Percentiles rank a stretch among this genome's conserved stretches.
These are phyloP conservation scores for Maudiozyma pseudohumilis DNA, from an alignment of 805 yeast genomes.

Conservation along the genomic window DNA sequence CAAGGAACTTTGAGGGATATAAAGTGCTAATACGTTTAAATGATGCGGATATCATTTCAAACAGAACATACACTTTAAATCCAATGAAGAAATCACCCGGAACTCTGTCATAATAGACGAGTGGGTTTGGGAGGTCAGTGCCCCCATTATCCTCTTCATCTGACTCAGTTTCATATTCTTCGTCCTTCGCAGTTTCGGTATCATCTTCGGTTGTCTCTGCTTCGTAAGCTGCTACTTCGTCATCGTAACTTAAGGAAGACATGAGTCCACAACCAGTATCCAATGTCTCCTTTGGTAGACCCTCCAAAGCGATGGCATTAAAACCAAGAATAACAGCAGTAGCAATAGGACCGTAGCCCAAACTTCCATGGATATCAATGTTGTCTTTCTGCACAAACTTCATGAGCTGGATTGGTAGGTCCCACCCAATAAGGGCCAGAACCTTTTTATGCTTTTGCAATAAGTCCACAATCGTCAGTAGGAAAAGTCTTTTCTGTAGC, in stretches of 20 bases:
- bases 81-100: conserved; percentile 33
- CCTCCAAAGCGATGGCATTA: conserved; percentile 53
- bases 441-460: conserved; percentile 40
- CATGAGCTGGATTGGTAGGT: conserved; percentile 62
- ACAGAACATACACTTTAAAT: conserved; percentile 52
- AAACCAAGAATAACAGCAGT: conserved; percentile 38
- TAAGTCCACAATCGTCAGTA: conserved; percentile 37
- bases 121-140: background rate
- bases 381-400: conserved; percentile 36
- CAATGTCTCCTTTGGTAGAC: conserved; percentile 75
- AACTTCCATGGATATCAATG: conserved; percentile 26
- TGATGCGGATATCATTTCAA: conserved; percentile 54
- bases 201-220: conserved; percentile 2
- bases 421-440: conserved; percentile 78
- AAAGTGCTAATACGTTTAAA: conserved; percentile 53
- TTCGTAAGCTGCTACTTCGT: conserved; percentile 7
- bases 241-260: conserved; percentile 11
- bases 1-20: conserved; percentile 71
- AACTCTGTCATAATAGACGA: conserved; percentile 7
- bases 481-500: conserved; percentile 41
- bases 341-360: conserved; percentile 26
- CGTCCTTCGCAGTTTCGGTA: conserved; percentile 6
- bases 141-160: background rate
- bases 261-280: conserved; percentile 62
- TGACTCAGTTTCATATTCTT: conserved; percentile 6